These are phyloP conservation scores for Coniochaeta pulveracea DNA, from an alignment of 2,329 filamentous ascomycete genomes.

Conservation along the genomic window DNA sequence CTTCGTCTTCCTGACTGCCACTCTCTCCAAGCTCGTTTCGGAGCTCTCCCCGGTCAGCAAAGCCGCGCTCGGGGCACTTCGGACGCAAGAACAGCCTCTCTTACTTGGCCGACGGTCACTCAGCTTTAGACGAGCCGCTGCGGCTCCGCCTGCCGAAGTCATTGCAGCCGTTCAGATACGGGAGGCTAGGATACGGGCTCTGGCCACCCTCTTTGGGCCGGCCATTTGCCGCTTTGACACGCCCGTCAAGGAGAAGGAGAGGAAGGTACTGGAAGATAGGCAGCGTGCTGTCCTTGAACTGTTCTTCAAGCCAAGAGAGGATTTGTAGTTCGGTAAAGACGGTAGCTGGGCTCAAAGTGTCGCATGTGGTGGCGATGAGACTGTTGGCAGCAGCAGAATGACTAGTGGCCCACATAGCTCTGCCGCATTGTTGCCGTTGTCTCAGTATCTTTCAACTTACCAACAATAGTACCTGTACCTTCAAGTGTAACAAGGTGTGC, in stretches of 20 bases:
- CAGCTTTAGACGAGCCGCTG: slow-evolving; percentile 27
- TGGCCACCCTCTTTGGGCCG: slow-evolving; percentile 54
- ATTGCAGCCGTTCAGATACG: slow-evolving; percentile 39
- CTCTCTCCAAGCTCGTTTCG: slow-evolving; percentile 45
- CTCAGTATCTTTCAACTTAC: no score
- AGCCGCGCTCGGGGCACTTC: slow-evolving; percentile 23
- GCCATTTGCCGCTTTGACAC: slow-evolving; percentile 44
- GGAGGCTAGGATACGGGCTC: slow-evolving; percentile 45
- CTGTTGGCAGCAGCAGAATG: no score
- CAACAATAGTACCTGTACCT: no score
- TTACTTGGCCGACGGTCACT: slow-evolving; percentile 30
- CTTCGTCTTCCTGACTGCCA: slow-evolving; percentile 77
- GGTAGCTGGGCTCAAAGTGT: no score
- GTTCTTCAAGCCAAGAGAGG: slow-evolving; percentile 39
- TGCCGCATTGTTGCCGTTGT: no score
- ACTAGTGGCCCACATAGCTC: no score
- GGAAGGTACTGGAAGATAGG: slow-evolving; percentile 47
- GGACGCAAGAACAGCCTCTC: slow-evolving; percentile 6
- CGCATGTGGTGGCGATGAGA: no score
- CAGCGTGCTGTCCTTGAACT: slow-evolving; percentile 58
- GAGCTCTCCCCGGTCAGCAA: slow-evolving; percentile 33
- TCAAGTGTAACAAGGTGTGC: no score
- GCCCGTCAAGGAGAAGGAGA: slow-evolving; percentile 37
- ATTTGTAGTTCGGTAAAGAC: neutral
- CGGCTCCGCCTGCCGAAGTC: slow-evolving; percentile 14